These are phyloP conservation scores for Geoglossum glabrum DNA, from an alignment of 495 filamentous ascomycete species.

Conservation along the genomic window DNA sequence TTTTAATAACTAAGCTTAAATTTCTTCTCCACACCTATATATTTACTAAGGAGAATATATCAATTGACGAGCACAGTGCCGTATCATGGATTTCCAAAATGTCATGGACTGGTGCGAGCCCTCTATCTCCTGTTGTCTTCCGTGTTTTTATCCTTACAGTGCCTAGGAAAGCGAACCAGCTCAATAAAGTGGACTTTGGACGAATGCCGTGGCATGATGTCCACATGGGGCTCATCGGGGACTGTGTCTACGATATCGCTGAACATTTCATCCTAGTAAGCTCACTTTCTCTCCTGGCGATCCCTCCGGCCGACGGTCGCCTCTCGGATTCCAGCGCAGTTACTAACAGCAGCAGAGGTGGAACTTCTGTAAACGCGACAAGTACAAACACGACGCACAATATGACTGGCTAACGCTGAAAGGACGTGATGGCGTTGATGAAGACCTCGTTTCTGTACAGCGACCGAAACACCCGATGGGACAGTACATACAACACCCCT, in stretches of 20 bases:
- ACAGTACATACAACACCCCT: conserved; percentile 65
- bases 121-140: neutral
- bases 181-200: conserved; percentile 81
- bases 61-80: conserved; percentile 36
- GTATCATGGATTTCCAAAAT: conserved; percentile 85
- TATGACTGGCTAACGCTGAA: conserved; percentile 71
- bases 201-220: conserved; percentile 99
- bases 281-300: neutral
- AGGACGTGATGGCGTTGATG: conserved; percentile 59
- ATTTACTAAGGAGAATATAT: neutral
- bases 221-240: conserved; percentile 70
- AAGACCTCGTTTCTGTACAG: conserved; percentile 74
- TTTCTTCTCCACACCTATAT: neutral
- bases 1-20: neutral
- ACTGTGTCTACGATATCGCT: conserved; percentile 82
- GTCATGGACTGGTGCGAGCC: conserved; percentile 47
- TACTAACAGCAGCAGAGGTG: conserved; percentile 23
- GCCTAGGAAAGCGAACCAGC: conserved; percentile 54
- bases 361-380: conserved; percentile 95
- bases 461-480: conserved; percentile 71
- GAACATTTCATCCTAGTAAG: conserved; percentile 67
- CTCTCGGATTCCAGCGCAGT: no score
- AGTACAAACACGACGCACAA: conserved; percentile 69
- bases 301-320: no score
- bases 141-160: neutral